Evolutionary conservation across 2,329 filamentous ascomycete species (phyloP), one percentile per base, ranked within the genome.

Genomic region (Botrytis elliptica): DNA sequence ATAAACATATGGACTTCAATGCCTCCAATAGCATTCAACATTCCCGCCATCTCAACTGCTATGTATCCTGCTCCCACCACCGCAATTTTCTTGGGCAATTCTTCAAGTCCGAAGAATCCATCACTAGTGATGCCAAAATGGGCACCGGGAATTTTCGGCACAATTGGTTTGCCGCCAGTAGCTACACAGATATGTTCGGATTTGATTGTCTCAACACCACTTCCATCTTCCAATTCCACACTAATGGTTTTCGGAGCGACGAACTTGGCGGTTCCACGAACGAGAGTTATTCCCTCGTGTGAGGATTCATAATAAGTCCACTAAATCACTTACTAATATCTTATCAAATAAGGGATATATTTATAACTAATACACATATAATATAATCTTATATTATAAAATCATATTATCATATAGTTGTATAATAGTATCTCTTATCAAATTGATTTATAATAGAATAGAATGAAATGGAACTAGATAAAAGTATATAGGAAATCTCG

Each of bases 1-100:
- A 86, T 85, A 78, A 86, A 86, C 82, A 86, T 82, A 79, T 86
- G 84, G 4, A 84, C 85, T 75, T 86, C 85, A 22, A 85, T 84
- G 25, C 85, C 84, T n/a, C 70, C 70, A 57, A 85, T 80, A 2
- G 85, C 84, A 72, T 85, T 83, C 80, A 86, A 80, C 60, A 87
- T 84, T 73, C 85, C 85, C 3, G 85, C 85, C 77, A 87, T 78
- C 77, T 87, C 85, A 16, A 64, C 66, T 14, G 66, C 71, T 42
- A 73, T 73, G 14, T 70, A 73, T 8, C 85, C 85, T 14, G 85
- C 85, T 29, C 85, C 85, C 20, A 86, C 84, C 71, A 87, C 84
- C 22, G 84, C 85, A 71, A 86, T 79, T 78, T 85, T 86, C 73
- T 83, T 84, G 0, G 85, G 85, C 25, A 86, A 78, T n/a, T 85